Conservation (phyloP, 106 monocot species). For the Allium cepa region DNA sequence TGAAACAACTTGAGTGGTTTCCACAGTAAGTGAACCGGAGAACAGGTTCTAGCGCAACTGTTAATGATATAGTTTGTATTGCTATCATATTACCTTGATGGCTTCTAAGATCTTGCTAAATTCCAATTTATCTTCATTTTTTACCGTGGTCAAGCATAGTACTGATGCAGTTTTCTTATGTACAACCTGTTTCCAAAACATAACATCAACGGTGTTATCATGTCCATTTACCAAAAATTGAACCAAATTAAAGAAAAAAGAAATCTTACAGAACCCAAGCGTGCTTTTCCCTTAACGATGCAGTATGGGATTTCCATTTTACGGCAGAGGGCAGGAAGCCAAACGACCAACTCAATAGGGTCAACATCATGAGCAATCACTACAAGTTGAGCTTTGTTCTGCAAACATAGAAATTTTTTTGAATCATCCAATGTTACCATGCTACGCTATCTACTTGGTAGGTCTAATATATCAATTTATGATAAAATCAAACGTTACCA, state of each 20-base stretch:
- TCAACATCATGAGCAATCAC: constrained; percentile 95
- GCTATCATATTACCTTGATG: constrained; percentile 9
- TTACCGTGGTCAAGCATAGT: constrained; percentile 20
- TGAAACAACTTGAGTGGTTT: no score
- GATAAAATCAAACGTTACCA: no score
- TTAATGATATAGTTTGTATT: no score
- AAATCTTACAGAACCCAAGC: constrained; percentile 31
- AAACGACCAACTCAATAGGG: constrained; percentile 86
- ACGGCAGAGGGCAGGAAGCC: constrained; percentile 80
- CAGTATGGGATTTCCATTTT: constrained; percentile 93
- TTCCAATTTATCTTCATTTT: constrained; percentile 24
- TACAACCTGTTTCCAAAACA: constrained; percentile 18
- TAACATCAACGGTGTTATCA: background rate
- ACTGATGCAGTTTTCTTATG: constrained; percentile 43
- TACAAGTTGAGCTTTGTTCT: constrained; percentile 91
- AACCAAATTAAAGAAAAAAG: background rate
- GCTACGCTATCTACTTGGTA: no score
- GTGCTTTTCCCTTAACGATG: constrained; percentile 81
- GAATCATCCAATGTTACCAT: no score
- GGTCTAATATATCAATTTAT: no score
- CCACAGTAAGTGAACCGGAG: no score
- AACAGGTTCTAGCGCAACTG: background rate
- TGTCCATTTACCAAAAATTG: constrained; percentile 6
- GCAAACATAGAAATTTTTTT: background rate
- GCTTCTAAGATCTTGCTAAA: constrained; percentile 29